Evolutionary conservation across 2,329 filamentous ascomycete species (phyloP).

Genomic region (Ophiostoma pallidulum): DNA sequence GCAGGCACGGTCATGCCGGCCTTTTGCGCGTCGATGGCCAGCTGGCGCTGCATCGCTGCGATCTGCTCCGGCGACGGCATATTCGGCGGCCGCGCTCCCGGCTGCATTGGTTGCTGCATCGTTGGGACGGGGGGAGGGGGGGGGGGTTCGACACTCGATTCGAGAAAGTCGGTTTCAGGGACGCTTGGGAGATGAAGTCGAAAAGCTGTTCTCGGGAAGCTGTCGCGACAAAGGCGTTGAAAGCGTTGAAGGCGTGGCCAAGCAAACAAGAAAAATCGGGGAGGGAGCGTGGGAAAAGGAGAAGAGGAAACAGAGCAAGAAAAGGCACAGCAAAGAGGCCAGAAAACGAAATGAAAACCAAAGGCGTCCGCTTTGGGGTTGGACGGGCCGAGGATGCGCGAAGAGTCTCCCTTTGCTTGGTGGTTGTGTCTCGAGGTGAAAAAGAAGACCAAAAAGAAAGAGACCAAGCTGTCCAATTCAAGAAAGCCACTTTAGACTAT

Average conservation of each 20-base stretch:
- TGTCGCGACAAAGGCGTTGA: no score
- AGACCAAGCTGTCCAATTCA: slow-evolving; percentile 14
- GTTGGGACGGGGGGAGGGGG: neutral
- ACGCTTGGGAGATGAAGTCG: neutral
- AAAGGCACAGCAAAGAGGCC: neutral
- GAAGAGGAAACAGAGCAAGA: no score
- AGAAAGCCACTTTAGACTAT: slow-evolving; percentile 3
- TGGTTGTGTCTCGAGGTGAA: neutral
- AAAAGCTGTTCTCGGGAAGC: no score
- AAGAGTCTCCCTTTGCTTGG: slow-evolving; percentile 1
- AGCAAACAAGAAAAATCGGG: neutral
- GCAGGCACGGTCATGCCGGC: slow-evolving; percentile 76
- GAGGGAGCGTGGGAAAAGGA: no score
- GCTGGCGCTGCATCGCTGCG: slow-evolving; percentile 68
- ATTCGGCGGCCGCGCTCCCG: slow-evolving; percentile 24
- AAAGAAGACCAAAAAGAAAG: neutral
- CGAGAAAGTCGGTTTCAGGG: neutral
- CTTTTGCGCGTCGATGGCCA: slow-evolving; percentile 74
- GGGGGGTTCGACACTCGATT: neutral
- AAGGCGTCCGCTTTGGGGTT: neutral
- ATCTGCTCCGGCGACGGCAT: slow-evolving; percentile 77
- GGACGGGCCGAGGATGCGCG: neutral
- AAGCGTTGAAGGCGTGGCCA: no score
- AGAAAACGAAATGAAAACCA: neutral
- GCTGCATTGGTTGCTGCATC: slow-evolving; percentile 20